Evolutionary conservation across 225 moss, liverwort and hornwort species (phyloP), one percentile per base, ranked within the genome.

Genomic region (Sphagnum tenellum): DNA sequence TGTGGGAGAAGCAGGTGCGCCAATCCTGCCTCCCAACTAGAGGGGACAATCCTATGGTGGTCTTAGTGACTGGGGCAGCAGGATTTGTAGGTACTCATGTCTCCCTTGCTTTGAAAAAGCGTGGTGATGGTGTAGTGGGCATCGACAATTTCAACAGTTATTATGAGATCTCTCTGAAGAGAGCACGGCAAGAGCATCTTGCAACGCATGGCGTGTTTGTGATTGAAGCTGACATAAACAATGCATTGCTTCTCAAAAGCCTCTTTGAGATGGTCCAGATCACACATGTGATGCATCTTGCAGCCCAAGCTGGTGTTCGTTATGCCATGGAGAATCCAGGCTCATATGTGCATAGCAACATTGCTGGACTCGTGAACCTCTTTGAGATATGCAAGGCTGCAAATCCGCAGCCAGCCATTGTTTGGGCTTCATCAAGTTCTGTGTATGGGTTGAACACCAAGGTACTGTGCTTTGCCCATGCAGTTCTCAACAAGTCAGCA

Each of bases 271-370:
- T 61, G 61, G 61, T 61, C 61, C 61, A 61, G 47, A 46, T 61
- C 44, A 61, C 61, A 9, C 61, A 61, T 61, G 61, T 61, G 45
- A 61, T 61, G 61, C 61, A 61, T 61, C 47, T 61, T 45, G 61
- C 61, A 9, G 61, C 61, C 44, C 61, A 61, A 61, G 61, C 61
- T 61, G 61, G 61, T 61, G 61, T 61, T 0, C 61, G 61, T 10
- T 61, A 61, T 61, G 61, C 61, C 8, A 61, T 61, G 61, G 46
- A 61, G 61, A 61, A 61, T n/a, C 61, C 61, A 7, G 61, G 61
- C 8, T 61, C 78, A 5, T 82, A 82, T 59, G 71, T 82, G 3
- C 82, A 78, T 65, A 82, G 82, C 70, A 82, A 82, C 59, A 70
- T 82, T 59, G 82, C 75, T 0, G 82, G 82, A 2, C 13, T 82